These are phyloP conservation scores for Kodamaea kaohsiungensis DNA, from an alignment of 805 yeast species.

Conservation along the genomic window DNA sequence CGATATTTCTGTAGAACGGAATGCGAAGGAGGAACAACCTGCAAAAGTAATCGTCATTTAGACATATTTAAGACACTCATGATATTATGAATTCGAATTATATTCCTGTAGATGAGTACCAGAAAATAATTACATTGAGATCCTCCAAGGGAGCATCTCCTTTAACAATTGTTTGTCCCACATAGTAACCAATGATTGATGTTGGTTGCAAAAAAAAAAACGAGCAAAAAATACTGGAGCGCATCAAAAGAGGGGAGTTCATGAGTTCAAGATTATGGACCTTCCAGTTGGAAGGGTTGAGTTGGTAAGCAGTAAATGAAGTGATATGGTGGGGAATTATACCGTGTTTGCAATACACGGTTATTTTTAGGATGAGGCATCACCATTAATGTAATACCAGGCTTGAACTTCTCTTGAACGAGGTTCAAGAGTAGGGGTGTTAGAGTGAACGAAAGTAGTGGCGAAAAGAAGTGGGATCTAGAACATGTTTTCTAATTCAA, in stretches of 20 bases:
- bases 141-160: background rate
- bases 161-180: background rate
- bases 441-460: background rate
- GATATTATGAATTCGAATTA: background rate
- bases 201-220: background rate
- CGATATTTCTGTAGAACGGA: background rate
- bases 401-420: background rate
- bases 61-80: background rate
- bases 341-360: background rate
- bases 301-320: background rate
- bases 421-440: background rate
- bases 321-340: background rate
- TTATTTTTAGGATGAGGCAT: background rate
- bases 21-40: background rate
- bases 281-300: background rate
- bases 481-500: too few species aligned
- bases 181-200: background rate
- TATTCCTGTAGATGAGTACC: background rate
- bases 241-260: background rate
- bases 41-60: background rate
- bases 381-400: background rate
- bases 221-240: background rate
- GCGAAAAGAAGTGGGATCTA: background rate
- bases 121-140: background rate
- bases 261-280: background rate